Base-by-base conservation (phyloP, 805 yeast species). In the Saccharomycopsis malanga region DNA sequence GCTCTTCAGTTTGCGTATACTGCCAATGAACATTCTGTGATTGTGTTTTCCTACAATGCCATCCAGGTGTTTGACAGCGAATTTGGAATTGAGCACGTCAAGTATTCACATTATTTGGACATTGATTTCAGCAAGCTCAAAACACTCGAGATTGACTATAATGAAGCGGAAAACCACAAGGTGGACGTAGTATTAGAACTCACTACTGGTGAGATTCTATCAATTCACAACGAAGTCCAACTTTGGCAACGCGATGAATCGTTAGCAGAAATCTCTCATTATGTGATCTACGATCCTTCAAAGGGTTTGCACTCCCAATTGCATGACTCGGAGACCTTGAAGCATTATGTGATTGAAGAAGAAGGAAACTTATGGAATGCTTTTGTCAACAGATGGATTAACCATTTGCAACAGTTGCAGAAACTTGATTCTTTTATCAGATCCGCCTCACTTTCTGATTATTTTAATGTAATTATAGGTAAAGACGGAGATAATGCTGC, bases 231-330 rank as follows among this genome's bases (percentile, higher is more conserved):
- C 27, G 59, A 52, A 25, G 44, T 44, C 4, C 49, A 49, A 4
- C 35, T 56, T 14, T 76, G 81, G 81, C 23, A 45, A 2, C 64
- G 68, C 49, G 77, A 75, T 56, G 73, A 68, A 53, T 68, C 75
- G 0, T 48, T 71, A 3, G 59, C 69, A 3, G 54, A 65, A 25
- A 61, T 72, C 3, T 55, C 57, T 4, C 70, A 69, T n/a, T 61
- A 64, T 23, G 48, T 59, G 4, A 53, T 69, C 18, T 52, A 65
- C 22, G 66, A 62, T 25, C 45, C 45, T 32, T 49, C 42, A 41
- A 50, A 21, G 30, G 36, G 38, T 14, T 50, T 52, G 20, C 53
- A 50, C 14, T 18, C 29, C 23, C 44, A 35, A 24, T 12, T 42
- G 2, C 20, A 30, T 9, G 46, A 38, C n/a, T 38, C 23, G 23